Evolutionary conservation across 1,284 basidiomycete genomes (phyloP), one percentile per base, ranked within the genome.

Genomic region (Ustilago shanxiensis): DNA sequence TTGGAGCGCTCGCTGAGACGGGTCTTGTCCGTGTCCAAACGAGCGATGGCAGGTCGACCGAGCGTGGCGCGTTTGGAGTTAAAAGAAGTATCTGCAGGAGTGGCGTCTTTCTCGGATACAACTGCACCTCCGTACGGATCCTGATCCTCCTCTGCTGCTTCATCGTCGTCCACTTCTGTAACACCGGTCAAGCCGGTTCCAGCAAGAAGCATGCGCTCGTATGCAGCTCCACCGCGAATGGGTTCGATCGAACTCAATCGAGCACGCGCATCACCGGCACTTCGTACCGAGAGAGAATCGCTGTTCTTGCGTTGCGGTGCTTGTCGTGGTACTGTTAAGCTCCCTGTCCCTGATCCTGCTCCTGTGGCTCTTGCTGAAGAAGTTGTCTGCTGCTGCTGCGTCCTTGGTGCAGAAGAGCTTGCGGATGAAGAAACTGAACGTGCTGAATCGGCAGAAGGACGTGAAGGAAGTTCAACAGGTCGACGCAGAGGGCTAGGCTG

Each of bases 171-270:
- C 3, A 71, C 74, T 35, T 83, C 78, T 8, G 66, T 71, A 37
- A 83, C 74, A 31, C 76, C 75, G 28, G 41, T 61, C 20, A 83
- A 63, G 0, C 81, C 81, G 0, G 80, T 82, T 6, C 80, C 80
- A 8, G 81, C 81, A 33, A 83, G 45, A 2, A 83, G 73, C 79
- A 83, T 81, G n/a, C 76, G 66, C 60, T 83, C 81, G 54, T 82
- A 83, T 0, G 81, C 80, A 41, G 79, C 79, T 6, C 80, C 80
- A 10, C 81, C 81, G 45, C 80, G 60, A n/a, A 79, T 70, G 0
- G 81, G 80, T 62, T 82, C 81, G 29, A 83, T 72, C 3, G 81
- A 70, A 57, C 81, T 82, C 11, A 83, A 68, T n/a, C 81, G 56
- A 2, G 81, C 81, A 14, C 81, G 66, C 2, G 81, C 77, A 60